Evolutionary conservation across 2,329 filamentous ascomycete genomes (phyloP).

Genomic region (Penicillium oxalicum): DNA sequence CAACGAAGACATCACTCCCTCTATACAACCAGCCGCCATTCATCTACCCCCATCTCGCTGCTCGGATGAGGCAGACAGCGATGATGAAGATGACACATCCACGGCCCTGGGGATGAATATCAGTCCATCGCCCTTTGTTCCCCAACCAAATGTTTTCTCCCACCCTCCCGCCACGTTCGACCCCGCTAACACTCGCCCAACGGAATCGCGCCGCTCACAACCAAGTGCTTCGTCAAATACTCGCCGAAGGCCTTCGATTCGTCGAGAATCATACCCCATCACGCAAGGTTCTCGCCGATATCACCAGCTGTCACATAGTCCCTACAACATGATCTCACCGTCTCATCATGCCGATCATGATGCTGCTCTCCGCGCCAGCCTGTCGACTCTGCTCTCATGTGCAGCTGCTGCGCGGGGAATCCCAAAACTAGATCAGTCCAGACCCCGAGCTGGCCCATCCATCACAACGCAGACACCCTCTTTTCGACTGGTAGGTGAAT

Average conservation of each 20-base stretch:
- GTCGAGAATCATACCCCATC: conserved; percentile 36
- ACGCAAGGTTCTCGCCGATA: conserved; percentile 30
- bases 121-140: conserved; percentile 59
- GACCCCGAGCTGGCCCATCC: conserved; percentile 20
- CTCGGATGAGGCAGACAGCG: conserved; percentile 34
- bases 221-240: conserved; percentile 40
- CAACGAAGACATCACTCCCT: conserved; percentile 50
- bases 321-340: conserved; percentile 65
- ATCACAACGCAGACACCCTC: conserved; percentile 42
- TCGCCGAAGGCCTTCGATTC: conserved; percentile 29
- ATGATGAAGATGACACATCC: conserved; percentile 68
- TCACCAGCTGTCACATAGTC: conserved; percentile 45
- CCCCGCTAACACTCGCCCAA: conserved; percentile 27
- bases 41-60: conserved; percentile 15
- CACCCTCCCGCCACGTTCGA: conserved; percentile 62
- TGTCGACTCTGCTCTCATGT: conserved; percentile 94
- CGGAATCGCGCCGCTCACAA: conserved; percentile 48
- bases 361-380: conserved; percentile 79
- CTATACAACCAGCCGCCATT: conserved; percentile 18
- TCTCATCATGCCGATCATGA: conserved; percentile 83
- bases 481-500: conserved; percentile 56
- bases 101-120: conserved; percentile 69
- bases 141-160: conserved; percentile 87
- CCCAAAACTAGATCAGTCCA: conserved; percentile 52
- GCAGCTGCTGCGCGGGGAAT: conserved; percentile 81